Evolutionary conservation across 164 flowering plant species (phyloP).

Genomic region (Sedum album): DNA sequence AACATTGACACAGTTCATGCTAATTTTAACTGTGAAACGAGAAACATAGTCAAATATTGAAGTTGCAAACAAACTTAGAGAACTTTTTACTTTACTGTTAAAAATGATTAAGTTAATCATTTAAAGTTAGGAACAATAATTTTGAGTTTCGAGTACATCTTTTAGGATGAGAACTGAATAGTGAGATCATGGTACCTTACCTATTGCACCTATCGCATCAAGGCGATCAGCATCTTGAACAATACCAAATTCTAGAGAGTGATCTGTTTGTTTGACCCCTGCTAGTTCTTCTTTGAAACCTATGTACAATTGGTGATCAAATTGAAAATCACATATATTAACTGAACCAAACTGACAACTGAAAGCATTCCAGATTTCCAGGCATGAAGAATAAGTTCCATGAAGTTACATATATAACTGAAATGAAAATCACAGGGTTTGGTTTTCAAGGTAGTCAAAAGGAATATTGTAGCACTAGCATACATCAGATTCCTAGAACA

Average conservation of each 20-base stretch:
- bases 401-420: not conserved
- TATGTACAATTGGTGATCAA: conserved; percentile 10
- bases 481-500: not conserved
- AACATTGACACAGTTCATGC: not conserved
- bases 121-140: not conserved
- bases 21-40: not conserved
- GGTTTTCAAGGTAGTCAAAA: not conserved
- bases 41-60: not conserved
- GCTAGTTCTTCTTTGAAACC: conserved; percentile 72
- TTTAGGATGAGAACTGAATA: no score
- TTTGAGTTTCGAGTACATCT: no score
- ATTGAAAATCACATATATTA: not conserved
- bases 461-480: not conserved
- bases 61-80: not conserved
- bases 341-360: not conserved
- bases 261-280: conserved; percentile 18
- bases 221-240: conserved; percentile 98
- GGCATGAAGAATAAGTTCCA: not conserved
- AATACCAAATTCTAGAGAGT: conserved; percentile 54
- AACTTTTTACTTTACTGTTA: not conserved
- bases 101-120: not conserved
- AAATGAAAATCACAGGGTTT: not conserved
- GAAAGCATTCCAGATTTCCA: not conserved
- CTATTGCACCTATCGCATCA: conserved; percentile 94
- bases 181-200: conserved; percentile 22